Evolutionary conservation across 2,329 filamentous ascomycete species (phyloP).

Genomic region (Aspergillus pseudonomiae): DNA sequence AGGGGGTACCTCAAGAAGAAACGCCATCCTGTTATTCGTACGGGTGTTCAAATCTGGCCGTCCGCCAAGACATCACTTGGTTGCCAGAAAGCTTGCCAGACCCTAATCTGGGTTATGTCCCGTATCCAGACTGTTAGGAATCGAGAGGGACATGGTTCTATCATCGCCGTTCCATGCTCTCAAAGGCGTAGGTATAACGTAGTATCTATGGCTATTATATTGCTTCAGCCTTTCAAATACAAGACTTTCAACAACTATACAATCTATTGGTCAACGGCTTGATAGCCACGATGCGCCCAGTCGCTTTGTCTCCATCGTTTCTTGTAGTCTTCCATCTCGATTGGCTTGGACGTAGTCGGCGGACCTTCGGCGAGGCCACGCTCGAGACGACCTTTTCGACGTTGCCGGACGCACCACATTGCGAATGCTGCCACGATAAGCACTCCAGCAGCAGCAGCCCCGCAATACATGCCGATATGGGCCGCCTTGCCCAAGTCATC

Average conservation of each 20-base stretch:
- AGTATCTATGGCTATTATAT: not conserved
- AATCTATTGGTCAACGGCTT: not conserved
- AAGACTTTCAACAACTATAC: not conserved
- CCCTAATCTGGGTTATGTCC: no score
- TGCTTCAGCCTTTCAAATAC: not conserved
- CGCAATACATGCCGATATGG: not conserved
- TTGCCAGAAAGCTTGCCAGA: no score
- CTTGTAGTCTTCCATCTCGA: not conserved
- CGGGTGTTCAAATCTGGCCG: no score
- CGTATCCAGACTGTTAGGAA: no score
- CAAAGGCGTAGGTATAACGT: no score
- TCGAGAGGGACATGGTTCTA: no score
- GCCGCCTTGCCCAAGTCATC: not conserved
- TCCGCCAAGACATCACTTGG: no score
- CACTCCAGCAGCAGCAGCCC: no score
- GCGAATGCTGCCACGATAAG: not conserved
- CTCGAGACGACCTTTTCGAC: not conserved
- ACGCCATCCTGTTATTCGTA: no score
- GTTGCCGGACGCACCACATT: not conserved
- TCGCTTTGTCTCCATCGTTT: not conserved
- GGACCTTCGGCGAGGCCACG: not conserved
- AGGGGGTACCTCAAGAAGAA: no score
- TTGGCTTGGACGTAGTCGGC: not conserved
- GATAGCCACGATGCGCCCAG: not conserved
- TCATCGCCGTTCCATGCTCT: no score